These are phyloP conservation scores for Fusarium tanahbumbuense DNA, from an alignment of 2,329 filamentous ascomycete genomes.

Conservation along the genomic window DNA sequence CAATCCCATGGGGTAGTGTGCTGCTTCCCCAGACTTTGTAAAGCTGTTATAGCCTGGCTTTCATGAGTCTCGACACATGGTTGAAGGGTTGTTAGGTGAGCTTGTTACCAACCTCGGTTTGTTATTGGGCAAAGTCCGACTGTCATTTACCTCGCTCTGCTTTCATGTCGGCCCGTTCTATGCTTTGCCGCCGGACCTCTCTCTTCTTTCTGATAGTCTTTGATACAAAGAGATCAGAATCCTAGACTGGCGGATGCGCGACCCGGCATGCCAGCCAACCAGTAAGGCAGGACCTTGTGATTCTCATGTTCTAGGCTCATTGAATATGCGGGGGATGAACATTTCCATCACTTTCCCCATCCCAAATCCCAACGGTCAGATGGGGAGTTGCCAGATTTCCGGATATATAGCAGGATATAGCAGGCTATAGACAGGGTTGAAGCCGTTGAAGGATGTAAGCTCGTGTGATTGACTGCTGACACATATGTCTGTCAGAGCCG, in stretches of 20 bases:
- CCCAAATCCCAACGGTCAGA: background rate
- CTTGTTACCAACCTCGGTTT: background rate
- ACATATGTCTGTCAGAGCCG: constrained; percentile 4
- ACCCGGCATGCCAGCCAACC: constrained; percentile 29
- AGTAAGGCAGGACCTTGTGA: constrained; percentile 11
- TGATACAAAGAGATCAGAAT: constrained; percentile 12
- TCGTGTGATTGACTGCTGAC: background rate
- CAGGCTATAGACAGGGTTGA: background rate
- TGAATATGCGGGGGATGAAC: constrained; percentile 19
- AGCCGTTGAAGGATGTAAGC: background rate
- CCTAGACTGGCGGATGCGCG: constrained; percentile 30
- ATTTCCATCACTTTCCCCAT: background rate
- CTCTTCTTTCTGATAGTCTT: constrained; percentile 16
- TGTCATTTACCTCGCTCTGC: constrained; percentile 1
- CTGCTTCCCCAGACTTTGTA: constrained; percentile 4
- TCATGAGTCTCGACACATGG: background rate
- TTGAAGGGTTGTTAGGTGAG: background rate
- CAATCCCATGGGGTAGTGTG: constrained; percentile 5
- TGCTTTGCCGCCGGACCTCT: constrained; percentile 8
- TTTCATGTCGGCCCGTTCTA: constrained; percentile 14
- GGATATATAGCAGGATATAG: background rate
- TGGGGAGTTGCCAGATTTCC: constrained; percentile 7
- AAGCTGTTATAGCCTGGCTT: background rate
- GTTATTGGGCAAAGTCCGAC: constrained; percentile 1
- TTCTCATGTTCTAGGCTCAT: constrained; percentile 2